A percentile compares a stretch with the other conserved stretches of the same genome.
Evolutionary conservation across 495 filamentous ascomycete species (phyloP).

Genomic region (Hypoxylon perforatum): DNA sequence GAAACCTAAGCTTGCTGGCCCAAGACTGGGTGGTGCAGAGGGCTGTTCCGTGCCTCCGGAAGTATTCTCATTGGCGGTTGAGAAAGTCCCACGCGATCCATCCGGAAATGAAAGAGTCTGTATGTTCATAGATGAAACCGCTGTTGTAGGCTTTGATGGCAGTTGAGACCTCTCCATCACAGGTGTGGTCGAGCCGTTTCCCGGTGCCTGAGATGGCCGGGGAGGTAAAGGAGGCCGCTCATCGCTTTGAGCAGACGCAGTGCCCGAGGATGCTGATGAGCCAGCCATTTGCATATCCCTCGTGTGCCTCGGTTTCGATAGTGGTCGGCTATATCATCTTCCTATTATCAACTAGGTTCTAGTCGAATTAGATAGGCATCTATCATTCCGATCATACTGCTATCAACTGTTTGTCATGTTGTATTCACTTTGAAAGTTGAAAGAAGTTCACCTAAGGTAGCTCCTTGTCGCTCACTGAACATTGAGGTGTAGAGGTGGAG

Average conservation of each 20-base stretch:
- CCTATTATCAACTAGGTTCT: not conserved
- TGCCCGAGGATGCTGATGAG: conserved; percentile 36
- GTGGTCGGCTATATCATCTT: conserved; percentile 38
- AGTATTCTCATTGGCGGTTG: conserved; percentile 57
- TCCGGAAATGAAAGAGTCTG: conserved; percentile 77
- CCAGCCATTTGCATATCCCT: conserved; percentile 42
- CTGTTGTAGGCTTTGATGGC: conserved; percentile 83
- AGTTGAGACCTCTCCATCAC: conserved; percentile 54
- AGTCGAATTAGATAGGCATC: not conserved
- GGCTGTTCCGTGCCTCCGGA: conserved; percentile 29
- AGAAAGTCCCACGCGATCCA: conserved; percentile 69
- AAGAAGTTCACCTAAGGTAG: conserved; percentile 2
- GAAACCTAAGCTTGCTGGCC: conserved; percentile 44
- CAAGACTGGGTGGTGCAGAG: conserved; percentile 48
- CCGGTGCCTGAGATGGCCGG: conserved; percentile 57
- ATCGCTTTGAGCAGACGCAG: conserved; percentile 39
- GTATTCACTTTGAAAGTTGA: not conserved
- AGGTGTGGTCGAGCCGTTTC: conserved; percentile 9
- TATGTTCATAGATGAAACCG: conserved; percentile 81
- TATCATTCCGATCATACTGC: not conserved
- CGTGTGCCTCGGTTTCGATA: conserved; percentile 21
- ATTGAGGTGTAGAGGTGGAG: conserved; percentile 9
- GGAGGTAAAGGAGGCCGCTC: conserved; percentile 72
- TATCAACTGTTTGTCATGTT: conserved; percentile 1
- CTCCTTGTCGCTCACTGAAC: conserved; percentile 6